These are phyloP conservation scores for Phaeotremella skinneri DNA, from an alignment of 768 basidiomycete genomes.

Conservation along the genomic window DNA sequence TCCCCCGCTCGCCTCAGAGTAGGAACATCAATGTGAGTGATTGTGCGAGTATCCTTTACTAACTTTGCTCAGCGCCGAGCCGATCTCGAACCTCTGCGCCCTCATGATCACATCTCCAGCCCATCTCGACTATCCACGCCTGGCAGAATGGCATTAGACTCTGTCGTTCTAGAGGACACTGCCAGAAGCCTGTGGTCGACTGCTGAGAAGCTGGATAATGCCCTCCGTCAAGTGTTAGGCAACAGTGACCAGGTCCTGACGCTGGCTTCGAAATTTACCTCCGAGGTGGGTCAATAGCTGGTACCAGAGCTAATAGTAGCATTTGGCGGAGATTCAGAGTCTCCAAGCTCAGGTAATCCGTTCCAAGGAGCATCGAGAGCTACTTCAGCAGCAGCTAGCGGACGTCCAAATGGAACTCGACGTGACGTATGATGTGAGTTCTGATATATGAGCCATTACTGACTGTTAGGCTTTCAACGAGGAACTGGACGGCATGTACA, in stretches of 20 bases:
- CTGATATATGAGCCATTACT: slow-evolving; percentile 5
- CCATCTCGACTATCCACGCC: slow-evolving; percentile 13
- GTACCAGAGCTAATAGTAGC: slow-evolving; percentile 52
- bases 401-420: slow-evolving; percentile 84
- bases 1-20: slow-evolving; percentile 51
- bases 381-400: slow-evolving; percentile 71
- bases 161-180: slow-evolving; percentile 33
- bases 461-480: slow-evolving; percentile 79
- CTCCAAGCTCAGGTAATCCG: slow-evolving; percentile 62
- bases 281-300: neutral
- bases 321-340: slow-evolving; percentile 63
- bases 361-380: slow-evolving; percentile 68
- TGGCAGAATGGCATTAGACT: slow-evolving; percentile 26
- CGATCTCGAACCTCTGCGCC: slow-evolving; percentile 23
- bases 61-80: slow-evolving; percentile 28
- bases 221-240: slow-evolving; percentile 20
- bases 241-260: slow-evolving; percentile 22
- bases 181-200: slow-evolving; percentile 23
- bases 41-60: neutral
- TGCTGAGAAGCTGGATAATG: slow-evolving; percentile 32
- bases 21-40: slow-evolving; percentile 48
- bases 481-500: slow-evolving; percentile 86
- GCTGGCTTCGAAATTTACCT: slow-evolving; percentile 12
- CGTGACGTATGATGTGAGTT: slow-evolving; percentile 81
- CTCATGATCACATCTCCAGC: slow-evolving; percentile 7